Evolutionary conservation across 2,329 filamentous ascomycete genomes (phyloP), one percentile per base, ranked within the genome.

Genomic region (Aspergillus sojae): DNA sequence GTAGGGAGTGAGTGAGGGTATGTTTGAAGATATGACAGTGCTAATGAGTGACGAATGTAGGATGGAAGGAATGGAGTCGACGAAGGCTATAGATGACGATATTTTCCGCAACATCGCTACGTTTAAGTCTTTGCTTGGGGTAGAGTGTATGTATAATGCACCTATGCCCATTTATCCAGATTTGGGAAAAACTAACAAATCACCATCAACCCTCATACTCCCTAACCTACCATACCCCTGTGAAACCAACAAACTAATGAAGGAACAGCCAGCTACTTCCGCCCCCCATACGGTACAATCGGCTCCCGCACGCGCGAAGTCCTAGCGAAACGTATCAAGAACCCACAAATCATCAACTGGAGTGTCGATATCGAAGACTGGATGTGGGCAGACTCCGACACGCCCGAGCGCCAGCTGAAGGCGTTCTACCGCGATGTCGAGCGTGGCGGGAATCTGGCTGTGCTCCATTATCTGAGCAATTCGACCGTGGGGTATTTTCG

Each of bases 281-380:
- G 89, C 6, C 88, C 89, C 6, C 89, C 89, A 0, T 91, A 88
- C 70, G 89, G 89, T 46, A 90, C 83, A 34, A 85, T 91, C 71
- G 89, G 88, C 46, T 88, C 88, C 1, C 84, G 88, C 53, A 88
- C 89, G 78, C 84, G 89, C 4, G 85, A 89, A 73, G 83, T 87
- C 46, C 82, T 91, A 32, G 85, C 87, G 0, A 79, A 81, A 26
- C 75, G 75, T 19, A 81, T 84, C 23, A 78, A 81, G 1, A 81
- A 84, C 16, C 83, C 86, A 1, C 84, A 85, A 67, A 84, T 91
- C 50, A 84, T 90, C 58, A 87, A 87, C 74, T 91, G 89, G 89
- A 88, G 84, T 70, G 86, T 91, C 52, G 89, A 91, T 70, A 86
- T 91, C 36, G 87, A 91, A 79, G 89, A 91, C 73, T 91, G 88